phyloP scores from a whole-genome alignment of 2,329 filamentous ascomycete genomes.

The Plectosphaerella cucumerina region DNA sequence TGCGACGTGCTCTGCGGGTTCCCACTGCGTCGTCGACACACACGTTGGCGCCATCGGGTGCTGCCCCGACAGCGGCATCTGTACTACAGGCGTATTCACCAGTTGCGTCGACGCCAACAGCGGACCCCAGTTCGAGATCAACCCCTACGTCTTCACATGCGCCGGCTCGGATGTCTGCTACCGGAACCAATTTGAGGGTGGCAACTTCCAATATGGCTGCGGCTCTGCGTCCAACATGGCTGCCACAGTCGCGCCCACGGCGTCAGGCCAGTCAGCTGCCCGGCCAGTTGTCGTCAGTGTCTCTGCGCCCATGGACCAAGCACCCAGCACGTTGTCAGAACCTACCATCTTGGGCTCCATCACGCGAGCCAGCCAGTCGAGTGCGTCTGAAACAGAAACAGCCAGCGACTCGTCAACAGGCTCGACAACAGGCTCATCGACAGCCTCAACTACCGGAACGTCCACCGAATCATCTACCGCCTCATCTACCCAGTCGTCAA shows the following conservation, averaged over 20 bases:
- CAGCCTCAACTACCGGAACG: slow-evolving; percentile 1
- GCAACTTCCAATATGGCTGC: slow-evolving; percentile 54
- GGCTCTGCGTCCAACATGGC: slow-evolving; percentile 44
- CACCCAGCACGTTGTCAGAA: slow-evolving; percentile 30
- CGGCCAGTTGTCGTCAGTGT: slow-evolving; percentile 31
- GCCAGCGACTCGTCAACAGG: too few relatives aligned
- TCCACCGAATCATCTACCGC: slow-evolving; percentile 9
- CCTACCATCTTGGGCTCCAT: slow-evolving; percentile 35
- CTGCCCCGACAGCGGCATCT: slow-evolving; percentile 48
- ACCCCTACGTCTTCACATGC: slow-evolving; percentile 56
- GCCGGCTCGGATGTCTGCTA: slow-evolving; percentile 48
- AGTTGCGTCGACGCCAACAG: slow-evolving; percentile 51
- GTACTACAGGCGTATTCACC: slow-evolving; percentile 53
- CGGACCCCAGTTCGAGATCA: slow-evolving; percentile 42
- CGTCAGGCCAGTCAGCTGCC: slow-evolving; percentile 33
- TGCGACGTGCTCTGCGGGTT: slow-evolving; percentile 53
- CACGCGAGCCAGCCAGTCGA: neutral
- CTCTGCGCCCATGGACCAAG: slow-evolving; percentile 34
- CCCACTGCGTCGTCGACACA: slow-evolving; percentile 53
- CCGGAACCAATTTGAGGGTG: slow-evolving; percentile 50
- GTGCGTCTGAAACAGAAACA: too few relatives aligned
- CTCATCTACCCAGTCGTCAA: slow-evolving; percentile 5
- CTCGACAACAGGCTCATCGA: neutral
- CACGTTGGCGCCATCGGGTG: slow-evolving; percentile 48
- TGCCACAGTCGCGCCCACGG: slow-evolving; percentile 43